These are phyloP conservation scores for Solanum habrochaites DNA, from an alignment of 257 asterid species.

Conservation along the genomic window DNA sequence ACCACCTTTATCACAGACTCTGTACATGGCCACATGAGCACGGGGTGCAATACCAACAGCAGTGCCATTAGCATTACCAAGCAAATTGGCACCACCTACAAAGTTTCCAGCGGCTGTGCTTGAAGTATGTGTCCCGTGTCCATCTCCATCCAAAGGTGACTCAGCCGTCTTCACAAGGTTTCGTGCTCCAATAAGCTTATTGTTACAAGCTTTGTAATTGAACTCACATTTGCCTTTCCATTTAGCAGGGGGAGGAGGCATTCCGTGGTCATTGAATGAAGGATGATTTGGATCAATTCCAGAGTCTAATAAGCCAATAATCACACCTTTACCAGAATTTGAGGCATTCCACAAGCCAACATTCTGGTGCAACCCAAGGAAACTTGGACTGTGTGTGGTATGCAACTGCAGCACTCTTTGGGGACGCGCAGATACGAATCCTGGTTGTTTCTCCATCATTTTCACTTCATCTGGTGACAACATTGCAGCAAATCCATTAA, in stretches of 20 bases:
- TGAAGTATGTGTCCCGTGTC: neutral
- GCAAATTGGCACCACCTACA: neutral
- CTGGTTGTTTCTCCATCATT: neutral
- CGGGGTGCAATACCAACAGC: neutral
- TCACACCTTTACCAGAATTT: neutral
- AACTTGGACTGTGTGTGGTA: neutral
- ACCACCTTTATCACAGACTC: neutral
- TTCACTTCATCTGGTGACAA: neutral
- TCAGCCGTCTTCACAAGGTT: neutral
- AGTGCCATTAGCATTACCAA: neutral
- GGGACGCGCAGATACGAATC: neutral
- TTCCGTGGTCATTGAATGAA: neutral
- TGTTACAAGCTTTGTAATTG: neutral
- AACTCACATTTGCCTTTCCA: neutral
- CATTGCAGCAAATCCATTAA: neutral
- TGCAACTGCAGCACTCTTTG: neutral
- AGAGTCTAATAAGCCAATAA: neutral
- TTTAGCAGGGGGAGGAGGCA: neutral
- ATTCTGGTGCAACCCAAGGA: neutral
- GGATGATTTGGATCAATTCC: neutral
- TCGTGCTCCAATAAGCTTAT: neutral
- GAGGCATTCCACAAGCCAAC: neutral
- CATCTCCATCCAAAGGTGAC: neutral
- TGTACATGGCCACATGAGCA: neutral
- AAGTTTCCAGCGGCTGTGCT: neutral